Percentiles rank a stretch among this genome's conserved stretches.
phyloP scores from a whole-genome alignment of 805 yeast species.

The Candida ficus region DNA sequence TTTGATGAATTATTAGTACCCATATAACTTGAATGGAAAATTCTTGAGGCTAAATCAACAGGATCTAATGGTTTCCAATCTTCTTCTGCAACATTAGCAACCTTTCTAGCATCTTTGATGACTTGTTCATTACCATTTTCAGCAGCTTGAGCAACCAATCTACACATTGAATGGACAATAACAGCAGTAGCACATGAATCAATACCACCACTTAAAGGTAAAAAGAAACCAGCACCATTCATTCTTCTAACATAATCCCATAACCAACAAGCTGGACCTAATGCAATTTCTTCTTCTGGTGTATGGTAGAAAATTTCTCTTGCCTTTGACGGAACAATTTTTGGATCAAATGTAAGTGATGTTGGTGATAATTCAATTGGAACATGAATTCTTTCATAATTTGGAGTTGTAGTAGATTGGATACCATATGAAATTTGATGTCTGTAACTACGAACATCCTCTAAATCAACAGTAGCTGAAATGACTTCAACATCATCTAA shows the following conservation, averaged over 20 bases:
- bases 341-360: slow-evolving; percentile 53
- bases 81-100: slow-evolving; percentile 48
- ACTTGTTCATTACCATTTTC: slow-evolving; percentile 69
- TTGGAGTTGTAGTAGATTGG: slow-evolving; percentile 25
- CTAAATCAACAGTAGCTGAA: slow-evolving; percentile 91
- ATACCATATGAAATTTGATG: slow-evolving; percentile 53
- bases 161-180: slow-evolving; percentile 91
- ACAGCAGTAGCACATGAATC: slow-evolving; percentile 98
- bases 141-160: slow-evolving; percentile 70
- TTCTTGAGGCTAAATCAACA: slow-evolving; percentile 63
- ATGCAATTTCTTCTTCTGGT: slow-evolving; percentile 95
- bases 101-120: slow-evolving; percentile 62
- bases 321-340: slow-evolving; percentile 50
- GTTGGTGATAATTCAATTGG: slow-evolving; percentile 64
- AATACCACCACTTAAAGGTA: slow-evolving; percentile 95
- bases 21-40: slow-evolving; percentile 92
- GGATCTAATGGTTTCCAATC: slow-evolving; percentile 71
- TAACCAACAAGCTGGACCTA: slow-evolving; percentile 99
- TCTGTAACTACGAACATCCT: slow-evolving; percentile 83
- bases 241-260: slow-evolving; percentile 97
- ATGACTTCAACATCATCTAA: slow-evolving; percentile 90
- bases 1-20: slow-evolving; percentile 89
- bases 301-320: slow-evolving; percentile 54
- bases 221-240: slow-evolving; percentile 82
- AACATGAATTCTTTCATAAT: slow-evolving; percentile 50